A percentile compares a stretch with the other conserved stretches of the same genome.
These are phyloP conservation scores for Babjeviella inositovora DNA, from an alignment of 805 yeast species.

Conservation along the genomic window DNA sequence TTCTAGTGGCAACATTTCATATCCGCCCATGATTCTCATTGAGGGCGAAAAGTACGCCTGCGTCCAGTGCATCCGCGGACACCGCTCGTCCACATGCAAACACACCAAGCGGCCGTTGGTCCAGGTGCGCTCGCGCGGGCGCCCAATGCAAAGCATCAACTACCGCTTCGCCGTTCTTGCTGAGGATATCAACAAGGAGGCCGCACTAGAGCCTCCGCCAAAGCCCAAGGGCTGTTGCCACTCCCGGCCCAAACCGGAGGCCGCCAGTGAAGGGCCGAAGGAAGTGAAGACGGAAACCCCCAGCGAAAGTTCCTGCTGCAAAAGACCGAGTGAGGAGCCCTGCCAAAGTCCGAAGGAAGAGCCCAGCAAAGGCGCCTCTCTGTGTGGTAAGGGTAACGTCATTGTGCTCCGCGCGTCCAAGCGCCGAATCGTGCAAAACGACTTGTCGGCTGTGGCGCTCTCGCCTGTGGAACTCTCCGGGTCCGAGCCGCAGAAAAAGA, in stretches of 20 bases:
- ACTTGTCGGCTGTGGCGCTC: too few relatives aligned
- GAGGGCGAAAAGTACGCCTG: conserved; percentile 76
- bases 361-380: too few relatives aligned
- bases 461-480: too few relatives aligned
- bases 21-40: conserved; percentile 67
- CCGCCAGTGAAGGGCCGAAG: conserved; percentile 47
- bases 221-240: too few relatives aligned
- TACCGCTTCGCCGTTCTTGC: conserved; percentile 48
- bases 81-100: conserved; percentile 73
- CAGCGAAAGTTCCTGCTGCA: too few relatives aligned
- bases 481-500: too few relatives aligned
- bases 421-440: too few relatives aligned
- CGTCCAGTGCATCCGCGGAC: conserved; percentile 82
- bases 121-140: conserved; percentile 79
- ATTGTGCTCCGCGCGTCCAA: too few relatives aligned
- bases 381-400: too few relatives aligned
- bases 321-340: too few relatives aligned
- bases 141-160: conserved; percentile 51
- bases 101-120: conserved; percentile 71
- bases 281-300: conserved; percentile 4
- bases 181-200: conserved; percentile 11
- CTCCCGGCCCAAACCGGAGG: conserved; percentile 47
- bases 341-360: too few relatives aligned
- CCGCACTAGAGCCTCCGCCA: neutral
- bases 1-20: too few relatives aligned